Evolutionary conservation across 2,329 filamentous ascomycete species (phyloP), one percentile per base, ranked within the genome.

Genomic region (Phyllosticta citrichinensis): DNA sequence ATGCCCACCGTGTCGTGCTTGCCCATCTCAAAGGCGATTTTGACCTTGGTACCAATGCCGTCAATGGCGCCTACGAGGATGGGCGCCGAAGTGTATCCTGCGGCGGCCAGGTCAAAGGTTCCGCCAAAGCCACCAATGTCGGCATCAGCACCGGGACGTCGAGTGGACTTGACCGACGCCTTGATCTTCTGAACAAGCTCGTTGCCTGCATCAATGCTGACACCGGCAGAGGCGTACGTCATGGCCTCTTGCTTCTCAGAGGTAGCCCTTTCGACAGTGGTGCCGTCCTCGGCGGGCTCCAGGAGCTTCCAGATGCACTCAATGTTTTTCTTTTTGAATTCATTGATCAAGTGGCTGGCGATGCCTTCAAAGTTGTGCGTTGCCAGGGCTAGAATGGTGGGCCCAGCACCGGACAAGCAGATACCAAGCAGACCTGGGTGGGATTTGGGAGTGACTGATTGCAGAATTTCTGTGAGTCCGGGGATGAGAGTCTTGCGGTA

Each of bases 81-180:
- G 11, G 93, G 92, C 0, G 88, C 83, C 62, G 84, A 80, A 5
- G 81, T 78, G 70, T 90, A 95, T 58, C 89, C 88, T 12, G 89
- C 88, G 56, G 83, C 82, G 6, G 85, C 79, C 14, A 97, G 80
- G 71, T 94, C 88, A 63, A 96, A 86, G 65, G 90, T 85, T 33
- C 94, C 94, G 56, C 94, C 94, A 68, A 99, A 99, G 2, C 94
- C 94, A 62, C 94, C 94, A 68, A 99, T 97, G 70, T 93, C 85
- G 60, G 92, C 92, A 73, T 96, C 91, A 1, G 94, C 91, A 54
- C 94, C 94, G 14, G 91, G 85, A 19, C 92, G 85, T 68, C 83
- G 84, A 24, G 94, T 99, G 53, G 89, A 88, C 27, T 85, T 83
- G n/a, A 97, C 93, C 5, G 88, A 89, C 64, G 85, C 83, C 77